Evolutionary conservation across 2,329 filamentous ascomycete genomes (phyloP).

Genomic region (Scedosporium minutisporum): DNA sequence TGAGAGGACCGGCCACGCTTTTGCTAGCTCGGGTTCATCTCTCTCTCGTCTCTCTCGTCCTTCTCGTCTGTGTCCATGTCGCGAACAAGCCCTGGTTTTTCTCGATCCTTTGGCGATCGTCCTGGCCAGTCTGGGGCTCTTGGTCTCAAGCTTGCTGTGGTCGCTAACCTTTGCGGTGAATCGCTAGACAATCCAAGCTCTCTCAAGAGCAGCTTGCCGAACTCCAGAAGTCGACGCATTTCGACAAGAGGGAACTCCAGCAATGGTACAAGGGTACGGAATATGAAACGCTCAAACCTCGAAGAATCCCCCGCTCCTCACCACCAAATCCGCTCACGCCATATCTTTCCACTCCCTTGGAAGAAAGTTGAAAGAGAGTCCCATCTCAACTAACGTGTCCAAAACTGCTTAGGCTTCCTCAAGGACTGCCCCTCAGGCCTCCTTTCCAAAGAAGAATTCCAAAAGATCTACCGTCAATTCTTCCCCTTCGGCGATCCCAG

Average conservation of each 20-base stretch:
- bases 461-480: conserved; percentile 99
- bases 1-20: neutral
- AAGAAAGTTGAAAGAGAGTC: neutral
- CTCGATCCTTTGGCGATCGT: neutral
- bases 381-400: neutral
- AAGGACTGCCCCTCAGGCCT: conserved; percentile 97
- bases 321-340: neutral
- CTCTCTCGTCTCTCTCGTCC: too few relatives aligned
- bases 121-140: neutral
- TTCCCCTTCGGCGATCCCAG: conserved; percentile 97
- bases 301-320: conserved; percentile 9
- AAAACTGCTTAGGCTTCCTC: conserved; percentile 62
- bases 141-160: neutral
- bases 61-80: neutral
- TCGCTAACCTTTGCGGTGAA: neutral
- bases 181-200: conserved; percentile 85
- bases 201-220: conserved; percentile 92
- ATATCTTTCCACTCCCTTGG: neutral
- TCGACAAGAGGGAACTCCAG: conserved; percentile 98
- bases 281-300: neutral
- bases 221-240: conserved; percentile 93
- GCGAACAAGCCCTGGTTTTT: neutral
- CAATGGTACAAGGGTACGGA: conserved; percentile 97
- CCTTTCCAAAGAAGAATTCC: conserved; percentile 96
- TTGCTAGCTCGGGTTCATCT: too few relatives aligned